phyloP scores from a whole-genome alignment of 2,329 filamentous ascomycete species.

The Trichoderma guizhouense region DNA sequence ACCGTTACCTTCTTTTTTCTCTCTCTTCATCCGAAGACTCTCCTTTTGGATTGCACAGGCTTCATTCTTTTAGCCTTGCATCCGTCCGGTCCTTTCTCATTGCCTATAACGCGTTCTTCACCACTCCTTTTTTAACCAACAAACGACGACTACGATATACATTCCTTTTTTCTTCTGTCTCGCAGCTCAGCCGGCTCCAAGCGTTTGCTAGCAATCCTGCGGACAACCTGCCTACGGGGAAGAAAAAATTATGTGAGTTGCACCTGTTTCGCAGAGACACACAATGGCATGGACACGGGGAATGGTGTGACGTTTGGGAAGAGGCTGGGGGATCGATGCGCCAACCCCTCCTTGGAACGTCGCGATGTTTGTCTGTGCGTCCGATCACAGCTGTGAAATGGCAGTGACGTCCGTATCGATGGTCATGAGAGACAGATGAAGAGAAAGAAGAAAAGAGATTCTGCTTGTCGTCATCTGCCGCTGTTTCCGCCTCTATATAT shows the following conservation, averaged over 20 bases:
- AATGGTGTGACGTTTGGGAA: slow-evolving; percentile 15
- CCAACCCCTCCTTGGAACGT: slow-evolving; percentile 18
- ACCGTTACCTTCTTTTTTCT: slow-evolving; percentile 20
- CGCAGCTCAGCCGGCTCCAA: not conserved
- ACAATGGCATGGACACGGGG: slow-evolving; percentile 3
- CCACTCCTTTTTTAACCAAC: slow-evolving; percentile 8
- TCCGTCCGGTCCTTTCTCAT: slow-evolving; percentile 34
- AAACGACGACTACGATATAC: slow-evolving; percentile 10
- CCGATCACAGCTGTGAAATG: not conserved
- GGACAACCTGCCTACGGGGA: not conserved
- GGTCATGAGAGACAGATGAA: not conserved
- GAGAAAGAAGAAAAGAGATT: not conserved
- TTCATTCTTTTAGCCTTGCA: slow-evolving; percentile 34
- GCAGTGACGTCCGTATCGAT: not conserved
- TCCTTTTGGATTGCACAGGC: slow-evolving; percentile 30
- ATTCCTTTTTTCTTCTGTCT: slow-evolving; percentile 1
- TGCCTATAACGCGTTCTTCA: slow-evolving; percentile 14
- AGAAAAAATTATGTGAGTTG: slow-evolving; percentile 13
- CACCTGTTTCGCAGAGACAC: slow-evolving; percentile 16
- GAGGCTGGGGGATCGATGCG: slow-evolving; percentile 3
- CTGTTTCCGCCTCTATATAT: not conserved
- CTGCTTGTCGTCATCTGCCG: not conserved
- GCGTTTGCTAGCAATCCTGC: not conserved
- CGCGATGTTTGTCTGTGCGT: slow-evolving; percentile 6
- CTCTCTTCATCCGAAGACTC: slow-evolving; percentile 16